These are phyloP conservation scores for Solanum medicagineum DNA, from an alignment of 257 asterid genomes.

Conservation along the genomic window DNA sequence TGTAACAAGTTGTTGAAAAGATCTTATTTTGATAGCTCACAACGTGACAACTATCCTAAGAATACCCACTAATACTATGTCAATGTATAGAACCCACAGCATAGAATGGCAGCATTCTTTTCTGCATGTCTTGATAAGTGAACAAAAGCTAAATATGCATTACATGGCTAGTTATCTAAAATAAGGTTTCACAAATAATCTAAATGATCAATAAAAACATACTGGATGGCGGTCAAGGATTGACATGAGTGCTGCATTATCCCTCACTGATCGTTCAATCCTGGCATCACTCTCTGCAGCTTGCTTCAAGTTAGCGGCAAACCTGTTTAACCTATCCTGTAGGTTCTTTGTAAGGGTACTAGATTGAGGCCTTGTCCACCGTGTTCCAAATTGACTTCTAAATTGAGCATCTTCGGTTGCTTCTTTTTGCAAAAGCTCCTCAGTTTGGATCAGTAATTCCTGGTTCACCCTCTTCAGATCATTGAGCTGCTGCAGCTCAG, in stretches of 20 bases:
- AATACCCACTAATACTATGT: neutral
- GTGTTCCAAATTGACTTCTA: constrained; percentile 83
- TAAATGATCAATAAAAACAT: constrained; percentile 20
- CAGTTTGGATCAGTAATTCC: constrained; percentile 78
- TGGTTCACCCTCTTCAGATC: constrained; percentile 92
- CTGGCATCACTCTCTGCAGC: constrained; percentile 94
- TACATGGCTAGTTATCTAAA: neutral
- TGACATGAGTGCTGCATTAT: constrained; percentile 70
- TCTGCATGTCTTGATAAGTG: neutral
- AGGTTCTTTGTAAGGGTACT: constrained; percentile 83
- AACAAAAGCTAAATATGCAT: neutral
- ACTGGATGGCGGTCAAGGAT: constrained; percentile 87
- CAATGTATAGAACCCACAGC: neutral
- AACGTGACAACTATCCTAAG: neutral
- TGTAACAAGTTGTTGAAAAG: neutral
- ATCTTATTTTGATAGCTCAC: neutral
- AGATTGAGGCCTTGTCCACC: constrained; percentile 97
- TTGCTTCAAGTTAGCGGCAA: constrained; percentile 89
- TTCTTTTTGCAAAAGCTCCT: constrained; percentile 92
- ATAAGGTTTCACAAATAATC: neutral
- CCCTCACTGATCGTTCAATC: constrained; percentile 93
- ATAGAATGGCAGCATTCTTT: neutral
- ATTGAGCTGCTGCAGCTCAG: constrained; percentile 79
- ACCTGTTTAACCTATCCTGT: constrained; percentile 78
- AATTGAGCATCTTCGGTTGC: constrained; percentile 82